Base-by-base conservation (phyloP, 208 protist genomes). In the Crithidia fasciculata region DNA sequence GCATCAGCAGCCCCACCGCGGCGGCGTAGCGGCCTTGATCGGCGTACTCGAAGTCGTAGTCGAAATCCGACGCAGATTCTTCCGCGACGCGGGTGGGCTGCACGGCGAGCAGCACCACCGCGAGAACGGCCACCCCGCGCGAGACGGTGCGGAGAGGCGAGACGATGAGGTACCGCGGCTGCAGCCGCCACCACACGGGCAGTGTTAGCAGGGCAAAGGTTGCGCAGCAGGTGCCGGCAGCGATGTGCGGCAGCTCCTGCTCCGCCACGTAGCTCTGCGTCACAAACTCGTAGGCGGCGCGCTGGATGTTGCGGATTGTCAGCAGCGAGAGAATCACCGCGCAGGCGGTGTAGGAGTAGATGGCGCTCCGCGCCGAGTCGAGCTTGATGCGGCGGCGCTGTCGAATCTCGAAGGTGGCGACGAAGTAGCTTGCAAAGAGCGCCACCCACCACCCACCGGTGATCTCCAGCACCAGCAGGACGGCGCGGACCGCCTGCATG, bases 251-350 rank as follows among this genome's bases (percentile, higher is more conserved):
- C 61, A 86, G 79, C 75, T 92, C 87, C 52, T 80, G 52, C 45
- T 78, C 68, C 12, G 79, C 41, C 7, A 94, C 77, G 77, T 85
- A 92, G 76, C 84, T 90, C 69, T 89, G 87, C n/a, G 86, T 92
- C 52, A 93, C 19, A 61, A 94, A 87, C 77, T 96, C 92, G 75
- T 89, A 96, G 44, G 83, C 80, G 6, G 89, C 85, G 2, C 89
- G 86, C 76, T 96, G 92, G 59, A 92, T 83, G 60, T 93, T 96
- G 37, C 88, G 86, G 44, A 88, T 70, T 10, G 92, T 94, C 50
- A 78, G 80, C 59, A 85, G 43, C 19, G 85, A 78, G 12, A 91
- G 45, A 4, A 80, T 37, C 18, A 81, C 47, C 19, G 79, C 66
- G 7, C 79, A 56, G 15, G 83, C n/a, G 16, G 80, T 49, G 74